Evolutionary conservation across 257 asterid genomes (phyloP), one percentile per base, ranked within the genome.

Genomic region (Galeopsis tetrahit): DNA sequence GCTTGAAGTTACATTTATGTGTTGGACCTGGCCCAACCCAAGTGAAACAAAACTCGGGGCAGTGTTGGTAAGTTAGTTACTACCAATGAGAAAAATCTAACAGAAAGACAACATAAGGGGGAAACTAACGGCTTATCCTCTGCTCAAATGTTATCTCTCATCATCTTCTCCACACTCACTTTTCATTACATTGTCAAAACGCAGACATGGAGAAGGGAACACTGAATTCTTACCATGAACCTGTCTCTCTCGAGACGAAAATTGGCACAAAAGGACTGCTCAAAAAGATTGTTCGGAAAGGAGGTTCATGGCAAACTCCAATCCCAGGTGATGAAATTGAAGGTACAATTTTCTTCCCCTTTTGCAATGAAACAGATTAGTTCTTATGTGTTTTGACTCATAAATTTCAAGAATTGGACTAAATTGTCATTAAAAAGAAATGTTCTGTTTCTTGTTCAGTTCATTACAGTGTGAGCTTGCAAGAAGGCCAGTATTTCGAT

Each of bases 271-370:
- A 77, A 28, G 89, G 86, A 68, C 58, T 87, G 72, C 48, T 46
- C 7, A 86, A 88, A 71, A 75, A 35, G 73, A 74, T 88, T 60
- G 15, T 82, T 2, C 77, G 14, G 32, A 80, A 76, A 55, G 95
- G 95, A 17, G 51, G 65, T 55, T 81, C 89, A 64, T 88, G 91
- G 95, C 83, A 82, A 74, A 81, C 84, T 71, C 91, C 95, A 69
- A 59, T 70, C 71, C 85, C 87, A 43, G 95, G 95, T 17, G 91
- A 88, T 76, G 91, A 88, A 79, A 84, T 88, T 38, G 82, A 77
- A 82, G 87, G 93, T 88, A 70, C 2, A 10, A 2, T 2, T 14
- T 58, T 21, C 69, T 61, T n/a, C 46, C 62, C 57, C 14, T 15
- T n/a, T n/a, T n/a, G 2, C 31, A 11, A 51, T n/a, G 58, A 14